A percentile compares a stretch with the other conserved stretches of the same genome.
These are phyloP conservation scores for Daldinia vernicosa DNA, from an alignment of 495 filamentous ascomycete genomes.

Conservation along the genomic window DNA sequence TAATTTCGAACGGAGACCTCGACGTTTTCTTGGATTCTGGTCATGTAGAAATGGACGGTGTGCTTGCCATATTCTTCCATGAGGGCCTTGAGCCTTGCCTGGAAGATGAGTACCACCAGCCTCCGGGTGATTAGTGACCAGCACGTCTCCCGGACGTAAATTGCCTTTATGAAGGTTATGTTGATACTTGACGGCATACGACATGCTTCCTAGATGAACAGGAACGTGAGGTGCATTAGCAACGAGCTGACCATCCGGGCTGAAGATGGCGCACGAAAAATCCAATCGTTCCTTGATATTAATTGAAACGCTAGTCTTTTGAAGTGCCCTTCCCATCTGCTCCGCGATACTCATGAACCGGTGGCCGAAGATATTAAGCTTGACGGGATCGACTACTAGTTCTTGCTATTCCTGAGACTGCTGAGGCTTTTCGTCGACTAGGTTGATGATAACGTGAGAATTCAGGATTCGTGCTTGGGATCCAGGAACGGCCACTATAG, in stretches of 20 bases:
- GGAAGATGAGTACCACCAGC: slow-evolving; percentile 83
- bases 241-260: slow-evolving; percentile 84
- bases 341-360: slow-evolving; percentile 99
- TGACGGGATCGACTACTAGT: slow-evolving; percentile 78
- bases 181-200: slow-evolving; percentile 87
- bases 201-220: slow-evolving; percentile 91
- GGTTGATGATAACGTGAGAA: slow-evolving; percentile 69
- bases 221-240: slow-evolving; percentile 96
- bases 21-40: slow-evolving; percentile 89
- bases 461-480: slow-evolving; percentile 67
- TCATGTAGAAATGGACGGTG: slow-evolving; percentile 96
- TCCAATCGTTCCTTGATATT: slow-evolving; percentile 98
- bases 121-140: slow-evolving; percentile 94
- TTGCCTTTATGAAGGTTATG: slow-evolving; percentile 91
- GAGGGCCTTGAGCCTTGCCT: slow-evolving; percentile 62
- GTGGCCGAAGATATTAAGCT: slow-evolving; percentile 94
- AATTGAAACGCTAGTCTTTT: slow-evolving; percentile 96
- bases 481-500: slow-evolving; percentile 78
- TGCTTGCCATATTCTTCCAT: slow-evolving; percentile 90
- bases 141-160: slow-evolving; percentile 87
- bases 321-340: slow-evolving; percentile 94
- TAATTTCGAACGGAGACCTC: slow-evolving; percentile 84
- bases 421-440: slow-evolving; percentile 64
- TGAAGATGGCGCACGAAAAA: slow-evolving; percentile 95
- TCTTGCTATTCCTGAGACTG: slow-evolving; percentile 44